phyloP scores from a whole-genome alignment of 768 basidiomycete species.

The Fomitopsis pulvina region DNA sequence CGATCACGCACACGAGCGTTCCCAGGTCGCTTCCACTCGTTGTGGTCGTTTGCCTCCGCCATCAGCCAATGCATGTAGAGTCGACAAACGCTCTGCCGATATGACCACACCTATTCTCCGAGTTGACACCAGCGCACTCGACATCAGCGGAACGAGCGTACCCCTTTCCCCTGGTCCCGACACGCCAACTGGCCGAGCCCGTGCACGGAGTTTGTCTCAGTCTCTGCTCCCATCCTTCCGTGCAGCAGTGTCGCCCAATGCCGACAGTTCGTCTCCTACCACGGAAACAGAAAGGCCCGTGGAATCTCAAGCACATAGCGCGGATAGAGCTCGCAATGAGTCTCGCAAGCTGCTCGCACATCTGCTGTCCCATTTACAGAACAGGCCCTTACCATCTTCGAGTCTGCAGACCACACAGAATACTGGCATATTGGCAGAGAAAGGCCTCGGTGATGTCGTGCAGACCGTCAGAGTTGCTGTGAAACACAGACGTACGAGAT shows the following conservation, averaged over 20 bases:
- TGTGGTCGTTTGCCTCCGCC: neutral
- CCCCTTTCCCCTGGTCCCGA: conserved; percentile 4
- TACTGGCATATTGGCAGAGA: conserved; percentile 19
- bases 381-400: conserved; percentile 46
- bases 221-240: conserved; percentile 21
- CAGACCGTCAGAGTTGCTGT: conserved; percentile 40
- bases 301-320: conserved; percentile 21
- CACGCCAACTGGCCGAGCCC: conserved; percentile 9
- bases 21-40: neutral
- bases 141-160: neutral
- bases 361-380: conserved; percentile 56
- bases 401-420: conserved; percentile 37
- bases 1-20: no score
- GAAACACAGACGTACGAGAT: conserved; percentile 25
- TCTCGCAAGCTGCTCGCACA: conserved; percentile 64
- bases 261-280: conserved; percentile 20
- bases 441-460: conserved; percentile 35
- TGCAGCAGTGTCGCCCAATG: conserved; percentile 20
- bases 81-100: neutral
- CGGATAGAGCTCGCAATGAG: conserved; percentile 52
- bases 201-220: conserved; percentile 22
- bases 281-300: conserved; percentile 8
- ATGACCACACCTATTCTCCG: conserved; percentile 12
- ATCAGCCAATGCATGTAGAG: neutral
- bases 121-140: conserved; percentile 13